Evolutionary conservation across 371 early-diverging fungal genomes (phyloP), one percentile per base, ranked within the genome.

Genomic region (Amoeboaphelidium protococcarum): DNA sequence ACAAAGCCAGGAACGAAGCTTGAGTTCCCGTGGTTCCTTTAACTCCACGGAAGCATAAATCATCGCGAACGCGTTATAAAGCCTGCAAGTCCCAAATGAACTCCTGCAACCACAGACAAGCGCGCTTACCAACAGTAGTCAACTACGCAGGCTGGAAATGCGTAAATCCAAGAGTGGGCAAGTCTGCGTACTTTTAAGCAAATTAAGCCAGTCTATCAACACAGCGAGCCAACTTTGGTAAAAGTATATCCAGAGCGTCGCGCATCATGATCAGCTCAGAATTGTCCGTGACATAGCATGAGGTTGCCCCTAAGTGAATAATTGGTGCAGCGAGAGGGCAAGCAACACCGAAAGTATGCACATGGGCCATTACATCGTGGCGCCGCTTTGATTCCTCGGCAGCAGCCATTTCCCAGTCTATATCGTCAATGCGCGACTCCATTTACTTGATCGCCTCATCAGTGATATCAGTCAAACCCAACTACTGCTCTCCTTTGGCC

Each of bases 21-120:
- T 95, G 96, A 24, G 94, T 95, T 51, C 96, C 96, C 0, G 96
- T 95, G 41, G 96, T 95, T 41, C 96, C 96, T 72, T 95, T 95
- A 59, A 85, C 88, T 49, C 96, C 96, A 50, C 96, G 74, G 73
- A 92, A 78, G 45, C 76, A 71, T 50, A 92, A 63, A 55, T 91
- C 89, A 46, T 75, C 61, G 48, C 88, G 76, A 16, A 77, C 85
- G 44, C 91, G 79, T 43, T 71, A 67, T 60, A 92, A 67, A 70
- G 90, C 90, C 54, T 89, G 74, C 54, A 95, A 63, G 62, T 95
- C 96, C 85, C 85, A 83, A 47, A 92, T 62, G 23, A 92, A 63
- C 55, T 95, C 96, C 61, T 74, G 69, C 45, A 90, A 65, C 94
- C 94, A 95, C 49, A 92, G 67, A 25, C 77, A 78, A n/a, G 88